Evolutionary conservation across 2,329 filamentous ascomycete genomes (phyloP), one percentile per base, ranked within the genome.

Genomic region (Periconia sp.): DNA sequence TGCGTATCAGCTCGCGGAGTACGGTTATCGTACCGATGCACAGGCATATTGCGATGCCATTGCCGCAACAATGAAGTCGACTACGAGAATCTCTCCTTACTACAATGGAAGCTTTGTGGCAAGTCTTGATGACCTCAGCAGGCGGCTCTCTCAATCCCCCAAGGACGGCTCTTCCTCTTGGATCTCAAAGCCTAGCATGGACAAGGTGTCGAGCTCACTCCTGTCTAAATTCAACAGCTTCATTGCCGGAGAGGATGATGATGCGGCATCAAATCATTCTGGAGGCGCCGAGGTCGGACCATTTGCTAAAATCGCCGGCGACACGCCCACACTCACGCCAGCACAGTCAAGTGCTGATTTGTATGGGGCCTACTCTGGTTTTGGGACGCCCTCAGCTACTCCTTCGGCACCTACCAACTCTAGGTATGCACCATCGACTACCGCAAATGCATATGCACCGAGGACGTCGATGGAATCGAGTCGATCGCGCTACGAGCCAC

Each of bases 221-320:
- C 92, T 90, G 81, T 91, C 85, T 52, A 90, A 88, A 46, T 96
- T 99, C 73, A 97, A 92, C 72, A 96, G 91, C 61, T 99, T 99
- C 63, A 91, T 99, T 48, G 85, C 88, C 37, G 95, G 94, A 11
- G 92, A 96, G 46, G 92, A 97, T 40, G 83, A 82, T 38, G 87
- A 90, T 37, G 77, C 78, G 23, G 77, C 77, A 8, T 83, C 81
- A 1, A 79, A 79, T 40, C 82, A 77, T 7, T 76, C 82, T 10
- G 76, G 75, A 4, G 83, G 82, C 31, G 77, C 69, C 23, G 80
- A 81, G 36, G 72, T 68, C 15, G 89, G 91, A 0, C 91, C 90
- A 1, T 97, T 99, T 67, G 86, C 88, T 6, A 87, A 87, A 40
- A 83, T 96, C 38, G 79, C 87, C 19, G 83, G 87, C n/a, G 84